These are phyloP conservation scores for Nannochloropsis gaditana DNA, from an alignment of 108 stramenopile genomes.

Conservation along the genomic window DNA sequence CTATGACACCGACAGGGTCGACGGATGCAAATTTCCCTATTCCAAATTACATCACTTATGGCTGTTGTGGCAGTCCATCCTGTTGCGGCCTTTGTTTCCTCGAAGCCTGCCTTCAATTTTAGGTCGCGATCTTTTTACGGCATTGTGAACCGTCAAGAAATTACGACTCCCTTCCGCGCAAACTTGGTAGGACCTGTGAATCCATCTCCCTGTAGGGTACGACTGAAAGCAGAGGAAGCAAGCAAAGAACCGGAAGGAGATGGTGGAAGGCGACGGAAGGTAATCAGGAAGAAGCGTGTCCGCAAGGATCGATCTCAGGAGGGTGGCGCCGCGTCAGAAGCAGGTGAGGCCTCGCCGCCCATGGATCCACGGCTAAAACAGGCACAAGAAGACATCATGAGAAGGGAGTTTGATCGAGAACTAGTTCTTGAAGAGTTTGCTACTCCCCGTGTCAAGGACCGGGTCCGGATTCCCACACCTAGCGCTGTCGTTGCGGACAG, in stretches of 20 bases:
- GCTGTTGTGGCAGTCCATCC: not conserved
- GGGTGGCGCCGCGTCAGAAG: not conserved
- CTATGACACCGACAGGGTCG: too few species aligned
- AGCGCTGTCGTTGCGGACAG: not conserved
- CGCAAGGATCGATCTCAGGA: not conserved
- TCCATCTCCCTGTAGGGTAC: not conserved
- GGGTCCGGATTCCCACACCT: not conserved
- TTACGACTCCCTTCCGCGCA: too few species aligned
- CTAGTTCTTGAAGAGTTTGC: not conserved
- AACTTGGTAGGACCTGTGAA: too few species aligned
- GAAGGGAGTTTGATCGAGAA: not conserved
- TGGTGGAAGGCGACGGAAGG: constrained; percentile 9
- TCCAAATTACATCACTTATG: not conserved
- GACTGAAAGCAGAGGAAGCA: not conserved
- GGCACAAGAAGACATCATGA: not conserved
- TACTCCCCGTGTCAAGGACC: not conserved
- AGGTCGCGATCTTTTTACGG: too few species aligned
- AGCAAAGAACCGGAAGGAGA: not conserved
- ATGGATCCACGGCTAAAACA: not conserved
- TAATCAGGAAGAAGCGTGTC: not conserved
- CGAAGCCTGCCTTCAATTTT: not conserved
- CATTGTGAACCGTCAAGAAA: too few species aligned
- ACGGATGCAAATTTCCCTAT: not conserved
- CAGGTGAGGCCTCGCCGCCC: not conserved
- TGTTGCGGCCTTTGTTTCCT: not conserved